These are phyloP conservation scores for Auxenochlorella pyrenoidosa DNA, from an alignment of 139 green algal genomes.

Conservation along the genomic window DNA sequence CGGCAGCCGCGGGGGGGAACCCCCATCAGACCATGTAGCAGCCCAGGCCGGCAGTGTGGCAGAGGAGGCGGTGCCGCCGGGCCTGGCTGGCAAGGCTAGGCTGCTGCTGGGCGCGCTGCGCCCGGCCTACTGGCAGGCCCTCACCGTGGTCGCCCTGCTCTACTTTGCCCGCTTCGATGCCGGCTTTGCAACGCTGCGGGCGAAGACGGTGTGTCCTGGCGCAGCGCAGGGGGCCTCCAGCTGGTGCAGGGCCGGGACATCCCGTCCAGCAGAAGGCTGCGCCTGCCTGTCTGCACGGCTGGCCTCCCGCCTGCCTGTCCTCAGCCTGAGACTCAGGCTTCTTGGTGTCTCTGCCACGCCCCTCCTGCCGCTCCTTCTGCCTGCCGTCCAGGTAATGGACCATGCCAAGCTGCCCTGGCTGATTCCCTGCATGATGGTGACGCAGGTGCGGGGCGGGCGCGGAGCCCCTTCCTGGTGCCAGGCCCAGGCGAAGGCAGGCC, in stretches of 20 bases:
- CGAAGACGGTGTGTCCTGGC: conserved; percentile 57
- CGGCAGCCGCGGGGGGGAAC: neutral
- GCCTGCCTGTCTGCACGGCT: no score
- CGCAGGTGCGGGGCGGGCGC: neutral
- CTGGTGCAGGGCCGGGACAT: neutral
- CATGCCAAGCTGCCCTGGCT: conserved; percentile 73
- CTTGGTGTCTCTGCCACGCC: no score
- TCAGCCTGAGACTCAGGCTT: no score
- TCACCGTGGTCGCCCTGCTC: conserved; percentile 74
- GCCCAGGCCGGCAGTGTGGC: neutral
- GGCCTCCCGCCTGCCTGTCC: no score
- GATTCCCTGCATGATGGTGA: conserved; percentile 26
- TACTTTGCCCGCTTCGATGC: conserved; percentile 90
- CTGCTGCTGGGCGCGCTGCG: conserved; percentile 66
- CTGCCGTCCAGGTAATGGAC: conserved; percentile 58
- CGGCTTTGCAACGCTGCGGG: conserved; percentile 79
- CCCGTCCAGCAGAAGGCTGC: neutral
- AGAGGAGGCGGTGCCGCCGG: no score
- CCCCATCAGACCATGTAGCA: neutral
- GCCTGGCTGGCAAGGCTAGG: conserved; percentile 31
- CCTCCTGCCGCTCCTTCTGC: neutral
- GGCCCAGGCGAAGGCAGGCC: no score
- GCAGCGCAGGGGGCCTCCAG: no score
- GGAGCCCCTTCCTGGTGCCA: no score
- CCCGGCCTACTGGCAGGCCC: conserved; percentile 83